Conservation (phyloP, 139 green algal species). For the Chlamydomonas schloesseri region DNA sequence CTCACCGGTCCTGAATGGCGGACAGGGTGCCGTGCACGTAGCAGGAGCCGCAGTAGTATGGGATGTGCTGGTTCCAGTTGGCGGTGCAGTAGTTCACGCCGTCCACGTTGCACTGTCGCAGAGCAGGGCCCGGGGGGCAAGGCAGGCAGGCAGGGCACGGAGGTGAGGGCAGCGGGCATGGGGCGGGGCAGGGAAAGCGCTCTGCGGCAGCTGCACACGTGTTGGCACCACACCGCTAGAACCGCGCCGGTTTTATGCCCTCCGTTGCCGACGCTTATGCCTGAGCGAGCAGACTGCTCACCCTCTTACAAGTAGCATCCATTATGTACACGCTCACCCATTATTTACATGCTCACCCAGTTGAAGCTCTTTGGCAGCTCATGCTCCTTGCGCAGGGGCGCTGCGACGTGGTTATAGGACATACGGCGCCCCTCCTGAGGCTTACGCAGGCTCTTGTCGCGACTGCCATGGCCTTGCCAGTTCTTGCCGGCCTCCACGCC, state of each 20-base stretch:
- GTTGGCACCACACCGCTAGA: not conserved
- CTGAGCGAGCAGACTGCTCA: too few relatives aligned
- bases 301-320: too few relatives aligned
- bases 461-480: too few relatives aligned
- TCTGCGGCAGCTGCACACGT: not conserved
- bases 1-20: conserved; percentile 25
- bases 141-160: not conserved
- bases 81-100: conserved; percentile 54
- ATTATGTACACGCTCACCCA: too few relatives aligned
- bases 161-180: not conserved
- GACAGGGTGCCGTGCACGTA: conserved; percentile 25
- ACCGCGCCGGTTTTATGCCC: not conserved
- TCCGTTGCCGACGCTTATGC: too few relatives aligned
- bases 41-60: conserved; percentile 34
- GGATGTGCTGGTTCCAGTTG: conserved; percentile 57
- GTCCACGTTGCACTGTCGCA: conserved; percentile 26
- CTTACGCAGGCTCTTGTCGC: too few relatives aligned
- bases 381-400: not conserved
- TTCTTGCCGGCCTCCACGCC: too few relatives aligned
- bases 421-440: too few relatives aligned
- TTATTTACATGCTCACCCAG: too few relatives aligned
- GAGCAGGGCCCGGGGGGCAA: not conserved
- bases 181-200: too few relatives aligned
- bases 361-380: not conserved
- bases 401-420: conserved; percentile 21